Base-by-base conservation (phyloP, 148 eudicot species). In the Fagopyrum homotropicum region DNA sequence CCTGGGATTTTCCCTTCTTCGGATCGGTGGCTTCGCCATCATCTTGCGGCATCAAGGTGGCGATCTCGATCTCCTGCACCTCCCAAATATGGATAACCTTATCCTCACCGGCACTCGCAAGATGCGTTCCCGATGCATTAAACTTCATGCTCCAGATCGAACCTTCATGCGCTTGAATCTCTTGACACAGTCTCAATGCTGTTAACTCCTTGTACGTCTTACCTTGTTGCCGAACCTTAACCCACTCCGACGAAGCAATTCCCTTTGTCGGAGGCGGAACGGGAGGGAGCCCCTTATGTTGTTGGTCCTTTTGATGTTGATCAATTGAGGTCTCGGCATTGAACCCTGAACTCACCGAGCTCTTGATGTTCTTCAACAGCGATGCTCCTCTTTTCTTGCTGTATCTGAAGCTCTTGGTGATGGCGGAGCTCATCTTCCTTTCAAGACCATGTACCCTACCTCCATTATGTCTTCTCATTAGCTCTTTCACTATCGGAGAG, bases 81-180 rank as follows among this genome's bases (percentile, higher is more conserved):
- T 92, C 86, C 97, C 98, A 87, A 35, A 94, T 88, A 75, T 94
- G 93, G 59, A 94, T 94, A 69, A 94, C 85, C 74, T 93, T 81
- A 81, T 94, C 98, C 87, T 94, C 98, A 2, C 98, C 98, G 2
- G 98, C 98, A 85, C 89, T 94, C 1, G 98, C 98, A 57, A 94
- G 87, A 84, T 87, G 88, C 74, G 82, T 91, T 51, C 98, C 98
- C 77, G 92, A 90, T 82, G 89, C 86, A 72, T 95, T 92, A 71
- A 94, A 94, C 80, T 92, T 88, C 75, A 90, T 87, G 49, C 89
- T 89, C 98, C 98, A 94, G 26, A 94, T 92, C 6, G 97, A 91
- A 12, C 98, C 98, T 51, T 78, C 90, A 77, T 94, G 98, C 10
- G 96, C 98, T 83, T 86, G 89, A 76, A 94, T 86, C 78, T 90